Evolutionary conservation across 306 rosid species (phyloP).

Genomic region (Mimosa bimucronata): DNA sequence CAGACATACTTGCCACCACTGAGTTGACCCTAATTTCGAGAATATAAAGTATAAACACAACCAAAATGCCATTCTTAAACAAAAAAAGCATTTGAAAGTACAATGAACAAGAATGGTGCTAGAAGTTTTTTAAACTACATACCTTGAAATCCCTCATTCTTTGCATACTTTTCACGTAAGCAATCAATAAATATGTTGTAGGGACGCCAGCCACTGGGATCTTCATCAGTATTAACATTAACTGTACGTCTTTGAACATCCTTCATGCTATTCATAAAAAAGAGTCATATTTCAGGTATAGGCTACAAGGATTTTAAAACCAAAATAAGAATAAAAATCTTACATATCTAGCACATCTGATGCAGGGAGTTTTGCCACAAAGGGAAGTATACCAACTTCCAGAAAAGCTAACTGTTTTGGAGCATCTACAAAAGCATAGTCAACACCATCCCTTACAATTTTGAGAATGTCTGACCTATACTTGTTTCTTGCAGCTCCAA

Average conservation of each 20-base stretch:
- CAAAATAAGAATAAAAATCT: conserved; percentile 44
- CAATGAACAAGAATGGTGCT: conserved; percentile 5
- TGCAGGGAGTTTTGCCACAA: conserved; percentile 79
- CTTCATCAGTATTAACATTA: conserved; percentile 78
- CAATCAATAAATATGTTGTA: conserved; percentile 65
- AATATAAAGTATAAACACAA: background rate
- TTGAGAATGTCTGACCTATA: conserved; percentile 72
- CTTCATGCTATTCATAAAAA: conserved; percentile 57
- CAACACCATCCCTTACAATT: conserved; percentile 77
- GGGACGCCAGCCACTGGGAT: conserved; percentile 99
- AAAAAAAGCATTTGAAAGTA: conserved; percentile 8
- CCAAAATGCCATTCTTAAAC: conserved; percentile 17
- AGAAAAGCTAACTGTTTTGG: conserved; percentile 81
- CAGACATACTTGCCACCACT: background rate
- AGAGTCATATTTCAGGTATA: conserved; percentile 25
- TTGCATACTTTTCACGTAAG: conserved; percentile 76
- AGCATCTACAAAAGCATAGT: conserved; percentile 80
- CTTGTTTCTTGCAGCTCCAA: conserved; percentile 83
- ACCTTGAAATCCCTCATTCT: conserved; percentile 87
- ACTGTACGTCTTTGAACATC: conserved; percentile 75
- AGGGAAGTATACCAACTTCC: conserved; percentile 72
- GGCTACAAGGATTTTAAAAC: conserved; percentile 29
- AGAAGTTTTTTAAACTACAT: conserved; percentile 3
- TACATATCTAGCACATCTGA: conserved; percentile 77
- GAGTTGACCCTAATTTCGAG: conserved; percentile 1